These are phyloP conservation scores for Porodaedalea pini DNA, from an alignment of 1,284 basidiomycete species.

Conservation along the genomic window DNA sequence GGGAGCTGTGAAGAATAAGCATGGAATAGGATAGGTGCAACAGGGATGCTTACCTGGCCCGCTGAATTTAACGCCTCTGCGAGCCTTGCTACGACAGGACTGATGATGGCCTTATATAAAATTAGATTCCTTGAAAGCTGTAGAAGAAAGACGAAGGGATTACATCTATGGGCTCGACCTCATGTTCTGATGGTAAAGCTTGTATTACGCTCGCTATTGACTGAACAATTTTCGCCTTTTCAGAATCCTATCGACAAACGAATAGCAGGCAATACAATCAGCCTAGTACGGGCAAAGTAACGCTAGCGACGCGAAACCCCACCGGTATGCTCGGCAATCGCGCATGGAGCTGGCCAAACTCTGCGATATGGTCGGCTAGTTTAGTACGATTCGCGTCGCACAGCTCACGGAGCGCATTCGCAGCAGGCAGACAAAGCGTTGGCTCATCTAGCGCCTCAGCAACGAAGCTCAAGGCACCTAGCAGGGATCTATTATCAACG, in stretches of 20 bases:
- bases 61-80: constrained; percentile 55
- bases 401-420: constrained; percentile 76
- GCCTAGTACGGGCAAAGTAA: constrained; percentile 1
- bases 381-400: constrained; percentile 83
- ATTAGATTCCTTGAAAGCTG: not conserved
- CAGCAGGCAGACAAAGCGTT: constrained; percentile 66
- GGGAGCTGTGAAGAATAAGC: constrained; percentile 45
- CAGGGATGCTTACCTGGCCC: constrained; percentile 39
- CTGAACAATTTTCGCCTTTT: constrained; percentile 85
- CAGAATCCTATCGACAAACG: constrained; percentile 56
- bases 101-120: constrained; percentile 62
- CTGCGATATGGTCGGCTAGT: constrained; percentile 75
- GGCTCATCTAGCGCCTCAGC: constrained; percentile 66
- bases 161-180: constrained; percentile 76
- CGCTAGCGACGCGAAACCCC: constrained; percentile 28
- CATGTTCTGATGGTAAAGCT: constrained; percentile 73
- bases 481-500: constrained; percentile 45
- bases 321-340: constrained; percentile 72
- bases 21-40: not conserved
- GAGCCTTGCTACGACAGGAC: constrained; percentile 71
- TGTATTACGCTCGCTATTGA: constrained; percentile 89
- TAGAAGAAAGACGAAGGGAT: constrained; percentile 20
- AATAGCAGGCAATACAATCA: not conserved
- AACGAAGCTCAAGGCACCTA: constrained; percentile 67
- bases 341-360: constrained; percentile 80